Base-by-base conservation (phyloP, 73 alveolate species). In the Paramecium biaurelia region DNA sequence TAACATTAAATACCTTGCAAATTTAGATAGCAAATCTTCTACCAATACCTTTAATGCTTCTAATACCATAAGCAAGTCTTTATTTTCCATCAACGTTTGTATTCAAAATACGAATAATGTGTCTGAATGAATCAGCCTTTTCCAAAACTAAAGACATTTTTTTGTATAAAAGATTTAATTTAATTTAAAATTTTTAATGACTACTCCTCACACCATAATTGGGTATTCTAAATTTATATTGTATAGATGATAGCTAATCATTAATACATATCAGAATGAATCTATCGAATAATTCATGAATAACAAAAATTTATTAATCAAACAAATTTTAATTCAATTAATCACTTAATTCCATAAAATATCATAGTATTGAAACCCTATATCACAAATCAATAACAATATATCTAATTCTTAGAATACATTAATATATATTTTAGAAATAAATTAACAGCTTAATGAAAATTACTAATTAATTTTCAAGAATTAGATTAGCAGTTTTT, bases 71-170 rank as follows among this genome's bases (percentile, higher is more conserved):
- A 95, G 97, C 95, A 82, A 97, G 98, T 96, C 97, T 98, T 93
- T 96, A 96, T 93, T 97, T 98, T 70, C 99, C 99, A 37, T 98
- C 99, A 87, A 98, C 98, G 98, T 98, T 98, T 85, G 99, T 98
- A 97, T 98, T 98, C 95, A 98, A 96, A 92, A 98, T 93, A 96
- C 99, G 99, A 88, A 97, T 96, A 93, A 98, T 98, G 96, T 96
- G 97, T 85, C 90, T 97, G 97, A 98, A 98, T 85, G 97, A 98
- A 92, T 86, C 94, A 70, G 96, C 98, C 85, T 95, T 94, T 56
- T 94, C 92, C 32, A 95, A 82, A 30, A 92, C 93, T 85, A 93
- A 87, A 30, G 96, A 93, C 92, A 92, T 92, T 87, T 58, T 5
- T 63, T 63, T 63, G 49, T 76, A 85, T 35, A 74, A 68, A 87